Evolutionary conservation across 805 yeast genomes (phyloP), one percentile per base, ranked within the genome.

Genomic region (Schwanniomyces yamadae): DNA sequence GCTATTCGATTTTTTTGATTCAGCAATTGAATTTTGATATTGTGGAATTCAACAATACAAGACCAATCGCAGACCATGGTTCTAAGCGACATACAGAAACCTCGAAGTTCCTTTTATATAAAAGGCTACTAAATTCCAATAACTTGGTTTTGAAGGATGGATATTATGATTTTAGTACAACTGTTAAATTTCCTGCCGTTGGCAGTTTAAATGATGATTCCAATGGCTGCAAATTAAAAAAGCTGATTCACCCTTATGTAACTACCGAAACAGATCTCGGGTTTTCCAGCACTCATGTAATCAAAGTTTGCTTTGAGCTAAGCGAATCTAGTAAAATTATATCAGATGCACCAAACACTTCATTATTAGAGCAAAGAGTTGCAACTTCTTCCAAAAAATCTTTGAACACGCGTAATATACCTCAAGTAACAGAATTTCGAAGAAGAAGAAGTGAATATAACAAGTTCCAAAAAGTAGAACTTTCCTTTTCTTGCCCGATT

Each of bases 401-500:
- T 10, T 14, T 21, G 15, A 7, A n/a, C n/a, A 24, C 6, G 4
- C n/a, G 7, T 17, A 22, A 20, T n/a, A n/a, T 27, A 9, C 46
- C 41, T 4, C 33, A 29, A 5, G 34, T 30, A 20, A 23, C 44
- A 21, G 34, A 41, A n/a, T 33, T 28, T 29, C 46, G 36, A 13
- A 31, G 28, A 27, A 30, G 35, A 16, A 30, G 34, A 15, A 29
- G 22, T 24, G 39, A 33, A 9, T 15, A 39, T 5, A 26, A 29
- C 16, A 37, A 34, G 16, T 45, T 19, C 19, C 38, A 40, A 19
- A 40, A 29, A 28, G 43, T 41, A 4, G 49, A 47, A 18, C 33
- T 47, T 13, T 40, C 49, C 4, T 42, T 43, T 27, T 24, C 48
- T 12, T 20, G 42, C 8, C 46, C 52, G 8, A 34, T 47, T 14